A percentile compares a stretch with the other conserved stretches of the same genome.
Evolutionary conservation across 352 stramenopile genomes (phyloP).

Genomic region (Pythium brassicae): DNA sequence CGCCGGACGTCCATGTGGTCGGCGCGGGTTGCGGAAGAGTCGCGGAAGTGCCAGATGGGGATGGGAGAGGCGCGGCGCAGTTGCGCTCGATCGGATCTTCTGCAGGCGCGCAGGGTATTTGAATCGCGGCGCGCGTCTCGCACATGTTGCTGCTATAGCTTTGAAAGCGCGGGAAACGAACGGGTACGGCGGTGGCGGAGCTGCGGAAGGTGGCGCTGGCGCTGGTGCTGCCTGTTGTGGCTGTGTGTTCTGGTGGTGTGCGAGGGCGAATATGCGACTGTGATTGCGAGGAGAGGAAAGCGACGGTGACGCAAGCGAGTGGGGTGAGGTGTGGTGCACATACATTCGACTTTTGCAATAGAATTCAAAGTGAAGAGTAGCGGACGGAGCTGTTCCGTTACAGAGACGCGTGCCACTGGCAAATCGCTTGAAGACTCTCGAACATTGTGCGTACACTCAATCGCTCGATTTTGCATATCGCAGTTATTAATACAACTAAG

Average conservation of each 20-base stretch:
- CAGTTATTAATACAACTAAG: background rate
- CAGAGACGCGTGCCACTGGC: slow-evolving; percentile 2
- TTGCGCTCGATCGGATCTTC: slow-evolving; percentile 14
- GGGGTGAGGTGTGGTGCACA: too few species aligned
- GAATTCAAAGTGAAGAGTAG: too few species aligned
- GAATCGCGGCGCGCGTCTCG: slow-evolving; percentile 18
- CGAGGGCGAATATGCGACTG: too few species aligned
- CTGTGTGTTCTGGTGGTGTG: too few species aligned
- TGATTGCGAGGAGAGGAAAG: too few species aligned
- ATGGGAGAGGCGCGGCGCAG: slow-evolving; percentile 9
- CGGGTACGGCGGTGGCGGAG: too few species aligned
- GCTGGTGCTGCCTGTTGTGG: too few species aligned
- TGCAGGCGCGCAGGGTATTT: too few species aligned
- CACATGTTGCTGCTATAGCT: slow-evolving; percentile 43
- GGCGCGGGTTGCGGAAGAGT: background rate
- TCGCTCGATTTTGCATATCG: too few species aligned
- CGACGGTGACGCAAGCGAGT: too few species aligned
- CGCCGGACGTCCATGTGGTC: slow-evolving; percentile 1
- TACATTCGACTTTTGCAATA: background rate
- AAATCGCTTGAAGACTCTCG: background rate
- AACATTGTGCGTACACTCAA: background rate
- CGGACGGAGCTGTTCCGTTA: background rate
- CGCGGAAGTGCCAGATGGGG: background rate
- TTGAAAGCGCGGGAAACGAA: too few species aligned
- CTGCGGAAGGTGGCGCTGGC: too few species aligned